phyloP scores from a whole-genome alignment of 1,139 yeast genomes.

The Candida sp. region DNA sequence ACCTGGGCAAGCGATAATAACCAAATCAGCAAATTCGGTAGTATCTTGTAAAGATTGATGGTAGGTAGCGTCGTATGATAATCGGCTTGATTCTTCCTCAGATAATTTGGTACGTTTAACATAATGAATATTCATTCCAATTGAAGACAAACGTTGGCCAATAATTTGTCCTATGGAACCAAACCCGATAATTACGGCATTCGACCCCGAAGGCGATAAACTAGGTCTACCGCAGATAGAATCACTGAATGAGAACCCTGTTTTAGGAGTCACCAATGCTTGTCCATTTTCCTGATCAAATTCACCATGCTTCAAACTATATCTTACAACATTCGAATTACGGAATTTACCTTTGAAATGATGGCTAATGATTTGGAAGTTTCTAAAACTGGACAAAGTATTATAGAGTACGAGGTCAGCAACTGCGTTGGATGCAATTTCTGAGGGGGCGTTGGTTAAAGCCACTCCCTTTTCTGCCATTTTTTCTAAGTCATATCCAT shows the following conservation, averaged over 20 bases:
- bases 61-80: slow-evolving; percentile 46
- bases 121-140: slow-evolving; percentile 70
- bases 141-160: slow-evolving; percentile 49
- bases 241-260: slow-evolving; percentile 51
- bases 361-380: slow-evolving; percentile 49
- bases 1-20: slow-evolving; percentile 70
- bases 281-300: slow-evolving; percentile 8
- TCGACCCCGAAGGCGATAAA: slow-evolving; percentile 53
- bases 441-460: slow-evolving; percentile 65
- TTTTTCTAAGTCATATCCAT: slow-evolving; percentile 48
- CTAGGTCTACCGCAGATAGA: slow-evolving; percentile 29
- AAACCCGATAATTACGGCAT: slow-evolving; percentile 69
- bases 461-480: slow-evolving; percentile 42
- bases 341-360: slow-evolving; percentile 25
- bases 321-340: slow-evolving; percentile 9
- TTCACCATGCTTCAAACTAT: slow-evolving; percentile 6
- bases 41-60: slow-evolving; percentile 35
- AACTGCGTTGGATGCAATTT: slow-evolving; percentile 65
- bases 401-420: slow-evolving; percentile 70
- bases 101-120: slow-evolving; percentile 52
- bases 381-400: slow-evolving; percentile 60
- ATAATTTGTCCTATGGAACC: slow-evolving; percentile 74
- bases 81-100: slow-evolving; percentile 23
- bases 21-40: slow-evolving; percentile 44
- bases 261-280: slow-evolving; percentile 3